A percentile compares a stretch with the other conserved stretches of the same genome.
phyloP scores from a whole-genome alignment of 495 filamentous ascomycete genomes.

The Penicillium flavigenum region DNA sequence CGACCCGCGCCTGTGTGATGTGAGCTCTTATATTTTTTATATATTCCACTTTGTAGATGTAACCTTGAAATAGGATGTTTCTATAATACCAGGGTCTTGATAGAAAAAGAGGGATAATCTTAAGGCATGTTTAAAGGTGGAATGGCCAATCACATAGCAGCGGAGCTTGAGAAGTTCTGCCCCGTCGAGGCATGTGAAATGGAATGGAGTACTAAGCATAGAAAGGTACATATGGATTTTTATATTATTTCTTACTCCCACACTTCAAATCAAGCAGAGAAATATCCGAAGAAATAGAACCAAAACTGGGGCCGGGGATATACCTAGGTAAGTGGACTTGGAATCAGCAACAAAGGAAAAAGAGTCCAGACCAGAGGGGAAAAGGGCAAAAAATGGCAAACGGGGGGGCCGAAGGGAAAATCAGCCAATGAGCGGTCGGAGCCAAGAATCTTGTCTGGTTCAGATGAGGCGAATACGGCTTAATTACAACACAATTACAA shows the following conservation, averaged over 20 bases:
- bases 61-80: not conserved
- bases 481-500: not conserved
- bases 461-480: not conserved
- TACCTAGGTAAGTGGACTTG: not conserved
- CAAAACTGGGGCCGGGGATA: not conserved
- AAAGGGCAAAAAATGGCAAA: slow-evolving; percentile 4
- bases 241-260: not conserved
- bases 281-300: not conserved
- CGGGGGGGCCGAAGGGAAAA: not conserved
- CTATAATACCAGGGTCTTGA: not conserved
- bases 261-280: not conserved
- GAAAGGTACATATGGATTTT: not conserved
- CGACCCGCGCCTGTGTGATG: slow-evolving; percentile 7
- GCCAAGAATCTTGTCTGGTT: slow-evolving; percentile 3
- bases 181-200: slow-evolving; percentile 4
- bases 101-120: not conserved
- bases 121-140: not conserved
- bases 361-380: slow-evolving; percentile 11
- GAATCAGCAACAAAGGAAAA: not conserved
- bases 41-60: not conserved
- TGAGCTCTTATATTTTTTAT: not conserved
- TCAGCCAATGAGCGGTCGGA: not conserved
- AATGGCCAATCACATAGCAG: not conserved
- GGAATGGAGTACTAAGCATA: not conserved
- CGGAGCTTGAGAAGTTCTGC: not conserved